phyloP scores from a whole-genome alignment of 1,139 yeast species.

The Meyerozyma smithsonii region DNA sequence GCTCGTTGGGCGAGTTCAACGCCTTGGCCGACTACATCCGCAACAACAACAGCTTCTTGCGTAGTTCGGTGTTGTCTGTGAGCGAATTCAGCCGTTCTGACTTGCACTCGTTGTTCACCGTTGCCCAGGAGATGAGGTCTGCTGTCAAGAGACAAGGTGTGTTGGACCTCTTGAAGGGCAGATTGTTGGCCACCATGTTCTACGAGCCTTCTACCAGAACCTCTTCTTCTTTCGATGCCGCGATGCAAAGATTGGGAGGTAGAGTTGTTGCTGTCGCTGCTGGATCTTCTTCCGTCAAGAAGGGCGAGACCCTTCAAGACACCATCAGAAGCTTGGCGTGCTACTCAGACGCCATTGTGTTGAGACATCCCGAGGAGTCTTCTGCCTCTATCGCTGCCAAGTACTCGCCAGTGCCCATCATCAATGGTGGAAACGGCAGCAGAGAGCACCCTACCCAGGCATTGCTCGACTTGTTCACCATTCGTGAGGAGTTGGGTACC shows the following conservation, averaged over 20 bases:
- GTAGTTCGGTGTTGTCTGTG: conserved; percentile 84
- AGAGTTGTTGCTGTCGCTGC: conserved; percentile 87
- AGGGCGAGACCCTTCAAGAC: conserved; percentile 98
- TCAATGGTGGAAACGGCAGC: conserved; percentile 97
- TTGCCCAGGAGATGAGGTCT: conserved; percentile 96
- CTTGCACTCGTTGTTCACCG: conserved; percentile 86
- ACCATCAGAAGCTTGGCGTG: conserved; percentile 93
- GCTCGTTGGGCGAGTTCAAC: conserved; percentile 68
- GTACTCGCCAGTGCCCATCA: conserved; percentile 93
- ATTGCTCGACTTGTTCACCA: conserved; percentile 92
- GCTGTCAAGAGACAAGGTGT: conserved; percentile 97
- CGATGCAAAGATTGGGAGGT: conserved; percentile 99
- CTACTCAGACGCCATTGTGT: conserved; percentile 93
- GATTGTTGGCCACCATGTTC: conserved; percentile 90
- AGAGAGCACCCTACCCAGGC: conserved; percentile 99
- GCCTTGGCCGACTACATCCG: conserved; percentile 76
- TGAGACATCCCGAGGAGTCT: conserved; percentile 93
- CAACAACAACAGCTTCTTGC: conserved; percentile 79
- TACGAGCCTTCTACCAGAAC: conserved; percentile 99
- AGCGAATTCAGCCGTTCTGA: conserved; percentile 82
- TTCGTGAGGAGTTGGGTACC: conserved; percentile 97
- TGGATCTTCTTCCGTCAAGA: conserved; percentile 84
- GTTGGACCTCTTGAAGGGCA: conserved; percentile 82
- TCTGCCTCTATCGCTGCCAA: conserved; percentile 93
- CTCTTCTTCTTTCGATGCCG: conserved; percentile 94